A percentile compares a stretch with the other conserved stretches of the same genome.
Evolutionary conservation across 163 green algal genomes (phyloP).

Genomic region (Volvox carteri): DNA sequence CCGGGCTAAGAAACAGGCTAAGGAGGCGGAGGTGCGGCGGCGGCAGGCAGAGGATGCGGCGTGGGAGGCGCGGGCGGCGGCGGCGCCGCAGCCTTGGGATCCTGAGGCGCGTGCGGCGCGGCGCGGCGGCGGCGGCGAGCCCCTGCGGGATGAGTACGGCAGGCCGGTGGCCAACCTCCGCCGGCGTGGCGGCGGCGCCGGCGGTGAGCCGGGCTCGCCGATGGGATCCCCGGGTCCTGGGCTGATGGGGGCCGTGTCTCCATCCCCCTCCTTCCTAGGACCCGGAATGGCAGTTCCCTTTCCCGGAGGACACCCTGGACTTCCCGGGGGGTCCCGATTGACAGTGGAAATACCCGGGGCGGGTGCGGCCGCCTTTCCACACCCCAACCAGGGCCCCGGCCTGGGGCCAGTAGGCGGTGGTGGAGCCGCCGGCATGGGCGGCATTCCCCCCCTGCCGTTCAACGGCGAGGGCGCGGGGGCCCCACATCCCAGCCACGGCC

Average conservation of each 20-base stretch:
- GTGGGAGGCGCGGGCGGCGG: slow-evolving; percentile 37
- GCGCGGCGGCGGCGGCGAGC: slow-evolving; percentile 54
- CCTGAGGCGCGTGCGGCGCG: slow-evolving; percentile 33
- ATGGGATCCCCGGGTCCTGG: not conserved
- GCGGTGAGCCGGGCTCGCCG: slow-evolving; percentile 5
- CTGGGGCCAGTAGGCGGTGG: too few relatives aligned
- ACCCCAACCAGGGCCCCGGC: too few relatives aligned
- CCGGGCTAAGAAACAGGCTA: slow-evolving; percentile 1
- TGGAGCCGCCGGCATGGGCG: not conserved
- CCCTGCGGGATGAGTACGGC: slow-evolving; percentile 36
- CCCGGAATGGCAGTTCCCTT: slow-evolving; percentile 3
- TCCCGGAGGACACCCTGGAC: too few relatives aligned
- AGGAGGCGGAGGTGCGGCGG: slow-evolving; percentile 33
- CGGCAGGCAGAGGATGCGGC: slow-evolving; percentile 32
- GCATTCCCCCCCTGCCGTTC: not conserved
- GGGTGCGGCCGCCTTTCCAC: too few relatives aligned
- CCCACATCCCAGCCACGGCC: too few relatives aligned
- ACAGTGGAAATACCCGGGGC: slow-evolving; percentile 29
- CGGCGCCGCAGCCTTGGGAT: slow-evolving; percentile 59
- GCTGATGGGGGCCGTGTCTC: not conserved
- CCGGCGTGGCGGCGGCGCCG: not conserved
- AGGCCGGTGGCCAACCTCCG: slow-evolving; percentile 55
- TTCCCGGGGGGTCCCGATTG: too few relatives aligned
- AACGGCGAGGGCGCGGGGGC: not conserved
- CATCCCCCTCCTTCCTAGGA: not conserved